phyloP scores from a whole-genome alignment of 1,284 basidiomycete species.

The Tremellales sp. region DNA sequence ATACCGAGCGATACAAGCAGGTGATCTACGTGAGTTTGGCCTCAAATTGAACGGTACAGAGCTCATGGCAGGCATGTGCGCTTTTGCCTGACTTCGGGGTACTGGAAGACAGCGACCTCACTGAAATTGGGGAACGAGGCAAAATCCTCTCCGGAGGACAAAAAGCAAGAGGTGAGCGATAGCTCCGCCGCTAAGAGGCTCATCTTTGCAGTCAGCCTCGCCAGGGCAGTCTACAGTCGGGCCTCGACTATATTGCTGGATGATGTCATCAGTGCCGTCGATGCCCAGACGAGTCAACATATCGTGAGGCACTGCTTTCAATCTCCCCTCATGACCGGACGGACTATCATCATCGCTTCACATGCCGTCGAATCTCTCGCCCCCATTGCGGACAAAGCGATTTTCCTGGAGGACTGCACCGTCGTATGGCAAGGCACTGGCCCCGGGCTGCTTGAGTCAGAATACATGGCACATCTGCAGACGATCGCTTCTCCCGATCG shows the following conservation, averaged over 20 bases:
- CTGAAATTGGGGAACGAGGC: conserved; percentile 54
- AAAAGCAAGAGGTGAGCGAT: conserved; percentile 55
- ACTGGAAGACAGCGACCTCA: conserved; percentile 53
- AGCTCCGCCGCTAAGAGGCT: background rate
- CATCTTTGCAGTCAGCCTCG: conserved; percentile 33
- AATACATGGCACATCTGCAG: conserved; percentile 62
- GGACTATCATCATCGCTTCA: conserved; percentile 83
- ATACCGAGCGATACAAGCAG: conserved; percentile 47
- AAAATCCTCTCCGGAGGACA: conserved; percentile 49
- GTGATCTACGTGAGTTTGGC: conserved; percentile 51
- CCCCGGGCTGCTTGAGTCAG: conserved; percentile 60
- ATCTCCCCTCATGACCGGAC: conserved; percentile 68
- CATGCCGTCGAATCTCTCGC: conserved; percentile 57
- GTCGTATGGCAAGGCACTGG: conserved; percentile 64
- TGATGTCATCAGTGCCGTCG: conserved; percentile 53
- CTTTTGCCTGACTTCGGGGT: conserved; percentile 51
- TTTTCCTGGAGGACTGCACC: conserved; percentile 76
- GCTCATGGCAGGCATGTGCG: background rate
- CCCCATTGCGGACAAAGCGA: conserved; percentile 26
- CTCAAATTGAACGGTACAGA: background rate
- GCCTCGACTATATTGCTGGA: conserved; percentile 37
- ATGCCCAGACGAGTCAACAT: conserved; percentile 77
- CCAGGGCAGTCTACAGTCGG: conserved; percentile 40
- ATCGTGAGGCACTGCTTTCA: conserved; percentile 73
- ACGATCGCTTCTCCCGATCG: conserved; percentile 39